phyloP scores from a whole-genome alignment of 1,139 yeast genomes.

The Blastobotrys elegans region DNA sequence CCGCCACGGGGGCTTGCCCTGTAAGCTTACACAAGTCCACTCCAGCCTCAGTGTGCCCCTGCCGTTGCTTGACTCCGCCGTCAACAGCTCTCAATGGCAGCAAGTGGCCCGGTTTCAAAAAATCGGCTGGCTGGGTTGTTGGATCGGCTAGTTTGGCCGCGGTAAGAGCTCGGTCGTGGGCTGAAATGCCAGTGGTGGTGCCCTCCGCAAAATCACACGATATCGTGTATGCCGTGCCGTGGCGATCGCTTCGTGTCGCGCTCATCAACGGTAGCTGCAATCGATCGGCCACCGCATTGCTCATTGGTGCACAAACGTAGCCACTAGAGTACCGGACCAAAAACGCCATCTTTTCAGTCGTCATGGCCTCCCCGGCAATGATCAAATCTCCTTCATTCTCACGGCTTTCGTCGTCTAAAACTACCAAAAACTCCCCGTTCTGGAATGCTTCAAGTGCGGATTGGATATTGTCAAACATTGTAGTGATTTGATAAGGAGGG shows the following conservation, averaged over 20 bases:
- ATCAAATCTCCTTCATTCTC: conserved; percentile 98
- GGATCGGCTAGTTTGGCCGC: conserved; percentile 66
- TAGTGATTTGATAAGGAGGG: background rate
- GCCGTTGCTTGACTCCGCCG: conserved; percentile 73
- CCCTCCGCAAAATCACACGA: conserved; percentile 77
- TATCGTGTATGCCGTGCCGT: conserved; percentile 94
- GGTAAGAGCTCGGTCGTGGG: conserved; percentile 88
- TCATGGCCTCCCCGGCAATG: conserved; percentile 76
- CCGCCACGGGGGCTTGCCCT: conserved; percentile 81
- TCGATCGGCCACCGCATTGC: conserved; percentile 70
- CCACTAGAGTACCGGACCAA: conserved; percentile 83
- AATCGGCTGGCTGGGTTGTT: conserved; percentile 51
- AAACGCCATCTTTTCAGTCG: conserved; percentile 90
- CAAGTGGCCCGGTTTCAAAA: conserved; percentile 89
- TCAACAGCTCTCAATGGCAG: conserved; percentile 89
- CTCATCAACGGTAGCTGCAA: conserved; percentile 80
- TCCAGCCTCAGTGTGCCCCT: conserved; percentile 99
- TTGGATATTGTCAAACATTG: conserved; percentile 52
- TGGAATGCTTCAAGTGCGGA: conserved; percentile 77
- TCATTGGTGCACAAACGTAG: conserved; percentile 86
- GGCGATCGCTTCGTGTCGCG: conserved; percentile 57
- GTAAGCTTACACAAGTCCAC: conserved; percentile 79
- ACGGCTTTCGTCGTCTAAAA: conserved; percentile 92
- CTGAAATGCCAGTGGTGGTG: conserved; percentile 97
- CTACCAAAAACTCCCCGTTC: conserved; percentile 85